A percentile compares a stretch with the other conserved stretches of the same genome.
Conservation (phyloP, 148 eudicot genomes). For the Hydrangea macrophylla region DNA sequence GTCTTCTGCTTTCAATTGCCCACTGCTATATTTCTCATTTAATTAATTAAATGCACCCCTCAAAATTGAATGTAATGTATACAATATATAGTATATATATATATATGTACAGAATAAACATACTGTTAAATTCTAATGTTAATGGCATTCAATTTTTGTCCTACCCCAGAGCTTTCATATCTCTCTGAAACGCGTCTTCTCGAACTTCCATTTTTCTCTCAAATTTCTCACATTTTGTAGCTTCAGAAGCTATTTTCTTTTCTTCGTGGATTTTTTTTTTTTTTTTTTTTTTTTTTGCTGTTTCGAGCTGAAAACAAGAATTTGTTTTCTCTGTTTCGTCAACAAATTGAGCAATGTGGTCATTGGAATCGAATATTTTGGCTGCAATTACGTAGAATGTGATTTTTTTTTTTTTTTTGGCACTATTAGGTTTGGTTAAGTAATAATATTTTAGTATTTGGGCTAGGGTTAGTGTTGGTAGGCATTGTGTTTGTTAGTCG, state of each 20-base stretch:
- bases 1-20: conserved; percentile 1
- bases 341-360: not conserved
- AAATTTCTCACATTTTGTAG: not conserved
- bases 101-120: not conserved
- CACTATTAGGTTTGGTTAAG: not conserved
- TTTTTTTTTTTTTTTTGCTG: too few relatives aligned
- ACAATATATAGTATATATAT: too few relatives aligned
- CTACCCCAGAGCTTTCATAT: not conserved
- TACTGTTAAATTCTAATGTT: not conserved
- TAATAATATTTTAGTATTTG: too few relatives aligned
- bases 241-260: not conserved
- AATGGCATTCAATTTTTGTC: not conserved
- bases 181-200: conserved; percentile 2
- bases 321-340: not conserved
- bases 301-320: not conserved
- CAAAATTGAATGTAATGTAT: too few relatives aligned
- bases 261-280: not conserved
- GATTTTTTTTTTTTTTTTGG: not conserved
- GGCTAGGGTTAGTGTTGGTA: too few relatives aligned
- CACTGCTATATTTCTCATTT: too few relatives aligned
- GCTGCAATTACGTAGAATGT: not conserved
- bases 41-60: too few relatives aligned
- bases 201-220: not conserved
- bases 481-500: not conserved
- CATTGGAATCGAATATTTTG: not conserved